Evolutionary conservation across 2,329 filamentous ascomycete genomes (phyloP), one percentile per base, ranked within the genome.

Genomic region (Karstenula rhodostoma): DNA sequence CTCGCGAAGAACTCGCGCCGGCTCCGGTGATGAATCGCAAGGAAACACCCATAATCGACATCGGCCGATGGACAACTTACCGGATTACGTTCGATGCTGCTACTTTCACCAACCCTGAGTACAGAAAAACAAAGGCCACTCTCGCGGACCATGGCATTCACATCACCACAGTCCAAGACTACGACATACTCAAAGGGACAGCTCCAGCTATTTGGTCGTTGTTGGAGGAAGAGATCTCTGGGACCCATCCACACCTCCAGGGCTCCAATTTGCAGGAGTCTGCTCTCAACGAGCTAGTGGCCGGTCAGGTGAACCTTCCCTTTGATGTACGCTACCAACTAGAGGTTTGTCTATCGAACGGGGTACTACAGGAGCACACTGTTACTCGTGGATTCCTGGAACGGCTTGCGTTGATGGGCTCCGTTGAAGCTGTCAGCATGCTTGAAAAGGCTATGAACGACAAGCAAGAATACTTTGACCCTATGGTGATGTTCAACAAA

Each of bases 341-440:
- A 0, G 94, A 99, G 75, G 94, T 93, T 0, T 98, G 94, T 73
- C 84, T 98, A n/a, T 96, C 94, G 0, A 87, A 90, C 29, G 88
- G 89, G 0, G 83, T 88, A 25, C 79, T 99, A 13, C 90, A 89
- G 56, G 94, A 97, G 74, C 87, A 92, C 72, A 90, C 86, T 49
- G 85, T 98, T 47, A 84, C 82, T 0, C 74, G 78, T 1, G 83
- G 87, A 2, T 98, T 98, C 65, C 78, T 96, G 2, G 73, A 82
- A 29, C 84, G 79, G 44, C 82, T 98, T 4, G 74, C 80, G 2
- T 69, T 79, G 0, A 79, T 90, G 19, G 81, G 84, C 1, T 72
- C 78, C 56, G 67, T 59, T 1, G 84, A 84, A 44, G 92, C 91
- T 0, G 85, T 83, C 32, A 85, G 86, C 58, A 81, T 94, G 10